phyloP scores from a whole-genome alignment of 176 grass and related monocot genomes.

The Luzula sylvatica region DNA sequence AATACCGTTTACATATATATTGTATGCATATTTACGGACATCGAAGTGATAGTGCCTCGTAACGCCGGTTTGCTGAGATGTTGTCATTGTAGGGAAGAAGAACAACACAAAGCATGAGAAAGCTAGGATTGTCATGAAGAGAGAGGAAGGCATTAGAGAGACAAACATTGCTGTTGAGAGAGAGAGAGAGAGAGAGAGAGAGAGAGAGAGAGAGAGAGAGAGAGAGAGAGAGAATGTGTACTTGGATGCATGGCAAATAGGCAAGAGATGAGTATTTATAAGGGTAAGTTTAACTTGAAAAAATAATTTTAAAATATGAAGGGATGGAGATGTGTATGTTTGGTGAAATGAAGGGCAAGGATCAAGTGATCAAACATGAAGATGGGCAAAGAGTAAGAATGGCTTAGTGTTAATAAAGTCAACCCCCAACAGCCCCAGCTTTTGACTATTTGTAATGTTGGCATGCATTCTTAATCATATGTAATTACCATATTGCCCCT shows the following conservation, averaged over 20 bases:
- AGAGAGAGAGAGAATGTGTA: conserved; percentile 9
- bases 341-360: conserved; percentile 21
- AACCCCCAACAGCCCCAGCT: conserved; percentile 4
- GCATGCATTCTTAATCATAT: conserved; percentile 9
- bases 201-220: background rate
- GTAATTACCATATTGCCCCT: conserved; percentile 1
- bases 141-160: conserved; percentile 14
- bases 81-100: conserved; percentile 9
- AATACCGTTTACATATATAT: background rate
- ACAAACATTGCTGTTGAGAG: conserved; percentile 25
- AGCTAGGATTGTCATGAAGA: background rate
- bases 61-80: conserved; percentile 24
- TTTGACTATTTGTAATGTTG: conserved; percentile 11
- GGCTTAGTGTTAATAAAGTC: background rate
- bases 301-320: background rate
- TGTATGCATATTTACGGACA: conserved; percentile 19
- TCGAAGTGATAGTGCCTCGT: conserved; percentile 63
- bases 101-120: conserved; percentile 8
- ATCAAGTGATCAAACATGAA: conserved; percentile 18
- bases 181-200: background rate
- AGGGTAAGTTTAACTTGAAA: background rate
- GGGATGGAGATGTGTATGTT: conserved; percentile 23
- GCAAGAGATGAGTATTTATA: conserved; percentile 17
- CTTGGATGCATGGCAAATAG: conserved; percentile 1
- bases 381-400: background rate